Evolutionary conservation across 78 protist genomes (phyloP), one percentile per base, ranked within the genome.

Genomic region (Bigelowiella natans): DNA sequence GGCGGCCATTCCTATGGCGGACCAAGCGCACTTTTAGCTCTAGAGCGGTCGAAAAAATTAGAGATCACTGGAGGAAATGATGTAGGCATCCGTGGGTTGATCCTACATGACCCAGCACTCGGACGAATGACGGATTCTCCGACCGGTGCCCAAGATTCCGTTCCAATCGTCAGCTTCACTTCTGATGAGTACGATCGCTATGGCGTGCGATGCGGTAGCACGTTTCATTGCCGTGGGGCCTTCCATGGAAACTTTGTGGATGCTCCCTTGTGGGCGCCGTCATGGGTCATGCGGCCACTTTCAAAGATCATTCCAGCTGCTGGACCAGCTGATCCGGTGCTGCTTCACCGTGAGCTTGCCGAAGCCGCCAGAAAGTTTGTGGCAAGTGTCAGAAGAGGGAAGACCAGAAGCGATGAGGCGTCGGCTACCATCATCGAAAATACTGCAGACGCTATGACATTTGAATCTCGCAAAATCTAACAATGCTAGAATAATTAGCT

Each of bases 1-100:
- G 84, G 84, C 84, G 84, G 84, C 38, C 84, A 82, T 82, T 82
- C 84, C 38, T 82, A 82, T 34, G 84, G 84, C 18, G 84, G 84
- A 1, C 84, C 84, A 1, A 34, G 38, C 84, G 84, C 84, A 1
- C 1, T 82, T 2, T 31, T 82, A 2, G 82, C 82, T 63, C 38
- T 34, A 34, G 84, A 31, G 1, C 38, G 38, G 84, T 34, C 1
- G 84, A 82, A 34, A 31, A 82, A 82, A 26, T 26, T 18, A 18
- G 82, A 18, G 31, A 82, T 1, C 18, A 34, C 84, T 1, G 0
- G 38, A 0, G n/a, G n/a, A n/a, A n/a, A n/a, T n/a, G n/a, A 34
- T 34, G 84, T 31, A 82, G 84, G 84, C 1, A 31, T 82, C 84
- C n/a, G 31, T 31, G 84, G 84, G 38, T 1, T 82, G 18, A 82